These are phyloP conservation scores for Toxicodendron radicans DNA, from an alignment of 345 rosid species.

Conservation along the genomic window DNA sequence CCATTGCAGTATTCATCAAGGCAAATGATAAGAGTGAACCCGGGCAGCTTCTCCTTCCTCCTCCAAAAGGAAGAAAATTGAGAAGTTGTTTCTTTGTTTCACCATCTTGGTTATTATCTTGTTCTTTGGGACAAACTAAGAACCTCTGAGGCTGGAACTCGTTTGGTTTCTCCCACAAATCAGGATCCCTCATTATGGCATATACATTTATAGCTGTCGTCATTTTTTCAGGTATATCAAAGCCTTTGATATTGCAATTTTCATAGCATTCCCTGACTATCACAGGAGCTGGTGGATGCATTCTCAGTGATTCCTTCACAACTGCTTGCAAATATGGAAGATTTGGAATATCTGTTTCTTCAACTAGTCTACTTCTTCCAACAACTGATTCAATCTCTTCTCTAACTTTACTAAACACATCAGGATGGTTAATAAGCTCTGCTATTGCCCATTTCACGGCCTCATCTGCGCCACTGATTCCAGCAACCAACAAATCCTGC, in stretches of 20 bases:
- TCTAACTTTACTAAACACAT: background rate
- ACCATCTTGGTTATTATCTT: background rate
- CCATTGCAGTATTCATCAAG: conserved; percentile 8
- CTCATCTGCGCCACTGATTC: conserved; percentile 30
- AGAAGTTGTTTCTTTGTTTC: conserved; percentile 25
- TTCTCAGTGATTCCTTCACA: too few relatives aligned
- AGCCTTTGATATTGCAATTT: conserved; percentile 30
- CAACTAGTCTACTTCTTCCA: background rate
- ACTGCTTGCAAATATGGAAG: too few relatives aligned
- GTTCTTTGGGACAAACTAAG: conserved; percentile 16
- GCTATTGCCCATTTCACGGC: conserved; percentile 37
- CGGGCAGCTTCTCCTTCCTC: conserved; percentile 38
- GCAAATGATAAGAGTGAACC: conserved; percentile 23
- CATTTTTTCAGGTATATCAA: conserved; percentile 23
- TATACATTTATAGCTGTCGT: conserved; percentile 26
- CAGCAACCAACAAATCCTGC: conserved; percentile 20
- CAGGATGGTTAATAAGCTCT: conserved; percentile 34
- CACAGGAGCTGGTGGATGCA: too few relatives aligned
- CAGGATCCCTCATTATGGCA: conserved; percentile 39
- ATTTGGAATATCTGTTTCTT: too few relatives aligned
- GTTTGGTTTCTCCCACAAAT: conserved; percentile 23
- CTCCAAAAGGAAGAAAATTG: background rate
- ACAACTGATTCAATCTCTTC: conserved; percentile 38
- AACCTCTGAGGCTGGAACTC: conserved; percentile 31
- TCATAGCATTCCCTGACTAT: conserved; percentile 21